Percentiles rank a stretch among this genome's conserved stretches.
These are phyloP conservation scores for Pterocarpus macrocarpus DNA, from an alignment of 306 rosid species.

Conservation along the genomic window DNA sequence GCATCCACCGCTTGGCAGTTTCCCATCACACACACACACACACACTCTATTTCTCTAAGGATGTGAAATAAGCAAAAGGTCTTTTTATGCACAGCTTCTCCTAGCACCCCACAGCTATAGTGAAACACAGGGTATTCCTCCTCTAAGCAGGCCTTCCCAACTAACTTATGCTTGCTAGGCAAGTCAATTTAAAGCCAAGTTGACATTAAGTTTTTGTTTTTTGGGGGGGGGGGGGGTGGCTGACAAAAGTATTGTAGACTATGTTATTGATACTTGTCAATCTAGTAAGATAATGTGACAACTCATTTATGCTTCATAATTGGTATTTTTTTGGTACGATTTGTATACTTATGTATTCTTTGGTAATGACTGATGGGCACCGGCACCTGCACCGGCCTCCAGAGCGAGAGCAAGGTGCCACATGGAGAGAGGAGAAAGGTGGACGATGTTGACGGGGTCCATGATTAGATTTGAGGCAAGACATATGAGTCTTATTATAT, in stretches of 20 bases:
- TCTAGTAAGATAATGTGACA: slow-evolving; percentile 38
- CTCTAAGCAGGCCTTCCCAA: slow-evolving; percentile 61
- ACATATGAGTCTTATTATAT: slow-evolving; percentile 1
- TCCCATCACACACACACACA: slow-evolving; percentile 60
- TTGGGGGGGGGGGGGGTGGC: slow-evolving; percentile 44
- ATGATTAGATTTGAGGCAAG: slow-evolving; percentile 45
- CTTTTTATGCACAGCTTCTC: no score
- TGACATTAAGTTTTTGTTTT: slow-evolving; percentile 62
- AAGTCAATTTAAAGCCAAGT: slow-evolving; percentile 58
- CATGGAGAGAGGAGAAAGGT: slow-evolving; percentile 69
- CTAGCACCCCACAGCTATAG: background rate
- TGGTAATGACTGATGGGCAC: slow-evolving; percentile 39
- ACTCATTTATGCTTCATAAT: background rate
- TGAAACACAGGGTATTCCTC: slow-evolving; percentile 28
- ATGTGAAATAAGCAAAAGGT: background rate
- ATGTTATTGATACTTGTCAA: slow-evolving; percentile 27
- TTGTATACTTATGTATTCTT: background rate
- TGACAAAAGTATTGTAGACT: slow-evolving; percentile 38
- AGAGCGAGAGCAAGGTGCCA: slow-evolving; percentile 61
- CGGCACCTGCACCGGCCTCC: slow-evolving; percentile 63
- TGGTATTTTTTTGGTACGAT: background rate
- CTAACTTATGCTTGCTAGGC: slow-evolving; percentile 59
- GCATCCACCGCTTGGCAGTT: slow-evolving; percentile 98
- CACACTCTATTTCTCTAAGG: slow-evolving; percentile 9
- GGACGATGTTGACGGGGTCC: slow-evolving; percentile 71